These are phyloP conservation scores for Tricholomella constricta DNA, from an alignment of 768 basidiomycete genomes.

Conservation along the genomic window DNA sequence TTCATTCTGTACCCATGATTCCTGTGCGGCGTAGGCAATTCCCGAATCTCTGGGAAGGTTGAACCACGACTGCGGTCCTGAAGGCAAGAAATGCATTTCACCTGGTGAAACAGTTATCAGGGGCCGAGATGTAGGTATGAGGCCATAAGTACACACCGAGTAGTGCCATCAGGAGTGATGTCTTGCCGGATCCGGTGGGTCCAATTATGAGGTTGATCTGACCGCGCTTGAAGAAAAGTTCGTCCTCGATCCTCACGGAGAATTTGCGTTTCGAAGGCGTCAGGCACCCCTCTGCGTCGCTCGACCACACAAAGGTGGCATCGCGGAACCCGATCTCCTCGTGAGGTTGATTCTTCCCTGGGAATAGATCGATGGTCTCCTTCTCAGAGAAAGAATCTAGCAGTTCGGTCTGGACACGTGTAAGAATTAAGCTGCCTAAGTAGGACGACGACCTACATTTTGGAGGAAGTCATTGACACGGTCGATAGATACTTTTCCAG, in stretches of 20 bases:
- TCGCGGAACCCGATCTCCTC: constrained; percentile 53
- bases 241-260: constrained; percentile 50
- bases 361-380: constrained; percentile 13
- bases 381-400: constrained; percentile 41
- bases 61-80: constrained; percentile 58
- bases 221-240: constrained; percentile 54
- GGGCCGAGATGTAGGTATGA: background rate
- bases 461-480: constrained; percentile 47
- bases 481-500: constrained; percentile 66
- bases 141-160: constrained; percentile 33
- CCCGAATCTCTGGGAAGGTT: constrained; percentile 69
- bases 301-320: constrained; percentile 60
- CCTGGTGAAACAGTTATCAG: constrained; percentile 28
- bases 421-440: background rate
- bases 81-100: constrained; percentile 67
- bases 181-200: constrained; percentile 64
- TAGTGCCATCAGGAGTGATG: constrained; percentile 65
- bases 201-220: constrained; percentile 61
- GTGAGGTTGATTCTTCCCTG: constrained; percentile 8
- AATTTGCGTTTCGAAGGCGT: constrained; percentile 51
- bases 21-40: constrained; percentile 81
- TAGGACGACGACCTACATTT: constrained; percentile 26
- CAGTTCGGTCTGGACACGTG: constrained; percentile 42
- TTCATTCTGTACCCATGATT: constrained; percentile 84
- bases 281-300: constrained; percentile 26